Conservation (phyloP, 2,329 filamentous ascomycete species). For the Dactylellina drechsleri region DNA sequence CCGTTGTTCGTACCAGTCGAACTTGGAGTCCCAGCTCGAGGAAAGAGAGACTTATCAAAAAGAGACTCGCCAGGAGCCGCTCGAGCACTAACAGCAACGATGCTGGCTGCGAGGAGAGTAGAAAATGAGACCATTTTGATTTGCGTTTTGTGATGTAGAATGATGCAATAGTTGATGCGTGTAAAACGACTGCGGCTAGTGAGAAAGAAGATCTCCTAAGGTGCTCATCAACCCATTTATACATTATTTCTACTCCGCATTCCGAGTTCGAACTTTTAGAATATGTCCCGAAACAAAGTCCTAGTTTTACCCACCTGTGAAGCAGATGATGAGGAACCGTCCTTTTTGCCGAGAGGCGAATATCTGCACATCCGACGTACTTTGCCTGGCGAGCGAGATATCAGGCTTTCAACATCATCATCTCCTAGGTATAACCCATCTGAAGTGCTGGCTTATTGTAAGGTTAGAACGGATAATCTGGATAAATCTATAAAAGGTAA, state of each 20-base stretch:
- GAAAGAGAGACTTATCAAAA: conserved; percentile 57
- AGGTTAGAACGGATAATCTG: conserved; percentile 48
- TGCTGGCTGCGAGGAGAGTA: conserved; percentile 49
- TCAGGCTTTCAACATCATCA: conserved; percentile 23
- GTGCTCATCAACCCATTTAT: conserved; percentile 25
- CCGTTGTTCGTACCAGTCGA: conserved; percentile 68
- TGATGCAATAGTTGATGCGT: conserved; percentile 9
- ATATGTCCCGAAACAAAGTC: too few relatives aligned
- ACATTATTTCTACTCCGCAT: conserved; percentile 4
- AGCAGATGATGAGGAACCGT: background rate
- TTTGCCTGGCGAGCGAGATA: conserved; percentile 29
- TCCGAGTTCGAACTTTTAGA: too few relatives aligned
- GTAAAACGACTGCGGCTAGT: too few relatives aligned
- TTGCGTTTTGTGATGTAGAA: background rate
- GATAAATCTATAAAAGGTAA: conserved; percentile 52
- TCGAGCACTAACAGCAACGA: conserved; percentile 61
- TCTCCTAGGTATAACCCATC: conserved; percentile 33
- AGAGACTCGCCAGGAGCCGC: conserved; percentile 60
- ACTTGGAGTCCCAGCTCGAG: conserved; percentile 63
- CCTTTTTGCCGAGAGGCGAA: conserved; percentile 16
- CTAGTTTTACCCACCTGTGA: too few relatives aligned
- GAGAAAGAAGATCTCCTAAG: background rate
- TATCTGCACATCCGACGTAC: conserved; percentile 32
- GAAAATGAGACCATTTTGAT: conserved; percentile 52
- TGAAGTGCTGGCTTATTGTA: conserved; percentile 22